Percentiles rank a stretch among this genome's conserved stretches.
Evolutionary conservation across 139 green algal genomes (phyloP).

Genomic region (Micromonas commoda): DNA sequence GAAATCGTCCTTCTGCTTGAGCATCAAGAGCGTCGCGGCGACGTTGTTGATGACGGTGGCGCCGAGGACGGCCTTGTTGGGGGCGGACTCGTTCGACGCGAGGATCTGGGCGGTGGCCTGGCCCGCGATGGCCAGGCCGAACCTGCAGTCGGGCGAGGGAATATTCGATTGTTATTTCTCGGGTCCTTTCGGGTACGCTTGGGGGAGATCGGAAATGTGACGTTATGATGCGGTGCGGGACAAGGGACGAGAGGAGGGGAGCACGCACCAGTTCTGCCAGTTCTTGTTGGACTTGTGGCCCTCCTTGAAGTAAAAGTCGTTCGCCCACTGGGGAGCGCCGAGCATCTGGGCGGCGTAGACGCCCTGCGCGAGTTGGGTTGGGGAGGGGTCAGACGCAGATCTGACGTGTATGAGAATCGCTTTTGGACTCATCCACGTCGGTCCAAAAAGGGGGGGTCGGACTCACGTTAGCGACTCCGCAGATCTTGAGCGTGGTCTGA

Average conservation of each 20-base stretch:
- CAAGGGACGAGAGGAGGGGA: neutral
- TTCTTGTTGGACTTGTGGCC: neutral
- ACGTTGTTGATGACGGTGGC: neutral
- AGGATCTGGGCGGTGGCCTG: neutral
- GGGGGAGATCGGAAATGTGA: neutral
- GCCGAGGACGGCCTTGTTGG: neutral
- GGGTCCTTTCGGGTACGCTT: too few relatives aligned
- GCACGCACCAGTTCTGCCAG: neutral
- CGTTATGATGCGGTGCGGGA: too few relatives aligned
- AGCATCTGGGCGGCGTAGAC: conserved; percentile 14
- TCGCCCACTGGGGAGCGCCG: neutral
- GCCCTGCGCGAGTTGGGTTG: neutral
- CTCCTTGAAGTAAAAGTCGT: conserved; percentile 1
- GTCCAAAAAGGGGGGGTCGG: neutral
- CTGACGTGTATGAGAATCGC: neutral
- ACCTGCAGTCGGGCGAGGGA: neutral
- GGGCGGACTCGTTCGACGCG: neutral
- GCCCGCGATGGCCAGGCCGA: neutral
- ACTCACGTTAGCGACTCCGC: neutral
- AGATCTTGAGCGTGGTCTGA: neutral
- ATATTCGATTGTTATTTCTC: too few relatives aligned
- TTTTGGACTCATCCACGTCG: neutral
- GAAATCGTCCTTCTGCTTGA: conserved; percentile 12
- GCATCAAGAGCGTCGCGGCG: neutral
- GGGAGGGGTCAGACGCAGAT: neutral